Conservation (phyloP, 2,329 filamentous ascomycete species). For the Amauroascus verrucosus region DNA sequence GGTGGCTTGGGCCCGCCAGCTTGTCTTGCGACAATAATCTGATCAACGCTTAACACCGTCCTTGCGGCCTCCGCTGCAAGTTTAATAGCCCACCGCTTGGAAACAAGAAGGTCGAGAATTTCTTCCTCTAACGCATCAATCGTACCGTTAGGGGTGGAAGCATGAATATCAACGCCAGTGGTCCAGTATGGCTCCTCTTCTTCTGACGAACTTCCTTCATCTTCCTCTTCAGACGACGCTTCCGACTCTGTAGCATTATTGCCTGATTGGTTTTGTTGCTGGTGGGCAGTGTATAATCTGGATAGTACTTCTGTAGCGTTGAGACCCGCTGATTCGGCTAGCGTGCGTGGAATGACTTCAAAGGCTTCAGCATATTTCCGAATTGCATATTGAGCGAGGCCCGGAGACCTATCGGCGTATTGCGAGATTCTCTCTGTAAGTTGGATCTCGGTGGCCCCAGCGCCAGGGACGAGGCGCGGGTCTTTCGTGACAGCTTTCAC, state of each 20-base stretch:
- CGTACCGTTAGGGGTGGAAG: slow-evolving; percentile 67
- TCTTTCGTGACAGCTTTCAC: slow-evolving; percentile 97
- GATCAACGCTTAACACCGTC: slow-evolving; percentile 90
- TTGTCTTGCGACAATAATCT: slow-evolving; percentile 97
- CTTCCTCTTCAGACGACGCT: slow-evolving; percentile 47
- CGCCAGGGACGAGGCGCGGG: slow-evolving; percentile 79
- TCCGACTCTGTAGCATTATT: slow-evolving; percentile 42
- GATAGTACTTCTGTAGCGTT: slow-evolving; percentile 96
- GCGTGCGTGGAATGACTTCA: slow-evolving; percentile 85
- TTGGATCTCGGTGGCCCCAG: slow-evolving; percentile 88
- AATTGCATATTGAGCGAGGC: slow-evolving; percentile 90
- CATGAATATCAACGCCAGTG: slow-evolving; percentile 90
- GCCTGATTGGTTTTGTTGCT: slow-evolving; percentile 33
- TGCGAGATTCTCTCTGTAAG: slow-evolving; percentile 85
- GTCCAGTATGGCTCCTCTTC: slow-evolving; percentile 73
- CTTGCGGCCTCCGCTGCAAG: slow-evolving; percentile 88
- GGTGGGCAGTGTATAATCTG: slow-evolving; percentile 83
- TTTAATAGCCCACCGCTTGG: slow-evolving; percentile 95
- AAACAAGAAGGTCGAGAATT: slow-evolving; percentile 82
- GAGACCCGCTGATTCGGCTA: slow-evolving; percentile 89
- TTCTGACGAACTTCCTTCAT: slow-evolving; percentile 28
- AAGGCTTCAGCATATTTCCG: slow-evolving; percentile 96
- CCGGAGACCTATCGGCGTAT: slow-evolving; percentile 83
- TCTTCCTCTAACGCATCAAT: slow-evolving; percentile 78
- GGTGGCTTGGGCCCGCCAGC: slow-evolving; percentile 96